Percentiles rank a stretch among this genome's conserved stretches.
phyloP scores from a whole-genome alignment of 2,329 filamentous ascomycete species.

The Rhinocladiella mackenziei region DNA sequence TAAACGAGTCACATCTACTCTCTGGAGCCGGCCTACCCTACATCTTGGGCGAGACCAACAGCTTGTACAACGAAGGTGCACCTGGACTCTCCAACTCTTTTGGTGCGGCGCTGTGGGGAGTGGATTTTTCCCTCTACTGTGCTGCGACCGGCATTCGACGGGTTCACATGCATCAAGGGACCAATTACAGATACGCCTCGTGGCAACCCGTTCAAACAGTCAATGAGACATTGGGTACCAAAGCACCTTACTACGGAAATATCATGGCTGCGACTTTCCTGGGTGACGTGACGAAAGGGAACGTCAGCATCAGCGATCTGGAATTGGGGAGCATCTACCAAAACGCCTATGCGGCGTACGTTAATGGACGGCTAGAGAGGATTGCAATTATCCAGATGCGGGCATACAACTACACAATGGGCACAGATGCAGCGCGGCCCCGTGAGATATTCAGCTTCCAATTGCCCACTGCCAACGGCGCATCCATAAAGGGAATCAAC shows the following conservation, averaged over 20 bases:
- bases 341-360: conserved; percentile 56
- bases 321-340: conserved; percentile 39
- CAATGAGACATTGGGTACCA: conserved; percentile 50
- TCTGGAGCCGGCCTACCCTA: conserved; percentile 44
- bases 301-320: conserved; percentile 49
- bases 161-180: conserved; percentile 63
- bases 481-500: conserved; percentile 25
- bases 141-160: conserved; percentile 55
- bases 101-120: conserved; percentile 61
- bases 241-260: conserved; percentile 62
- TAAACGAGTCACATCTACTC: conserved; percentile 47
- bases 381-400: conserved; percentile 57
- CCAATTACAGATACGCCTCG: conserved; percentile 57
- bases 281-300: conserved; percentile 35
- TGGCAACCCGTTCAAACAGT: conserved; percentile 54
- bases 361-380: conserved; percentile 42
- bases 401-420: conserved; percentile 54
- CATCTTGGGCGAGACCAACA: conserved; percentile 60
- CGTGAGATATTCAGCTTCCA: conserved; percentile 30
- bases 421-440: conserved; percentile 18
- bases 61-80: conserved; percentile 58
- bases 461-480: conserved; percentile 24
- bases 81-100: conserved; percentile 62
- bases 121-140: conserved; percentile 59
- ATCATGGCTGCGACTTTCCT: conserved; percentile 57